Conservation (phyloP, 495 filamentous ascomycete genomes). For the Pyrenopolyporus hunteri region DNA sequence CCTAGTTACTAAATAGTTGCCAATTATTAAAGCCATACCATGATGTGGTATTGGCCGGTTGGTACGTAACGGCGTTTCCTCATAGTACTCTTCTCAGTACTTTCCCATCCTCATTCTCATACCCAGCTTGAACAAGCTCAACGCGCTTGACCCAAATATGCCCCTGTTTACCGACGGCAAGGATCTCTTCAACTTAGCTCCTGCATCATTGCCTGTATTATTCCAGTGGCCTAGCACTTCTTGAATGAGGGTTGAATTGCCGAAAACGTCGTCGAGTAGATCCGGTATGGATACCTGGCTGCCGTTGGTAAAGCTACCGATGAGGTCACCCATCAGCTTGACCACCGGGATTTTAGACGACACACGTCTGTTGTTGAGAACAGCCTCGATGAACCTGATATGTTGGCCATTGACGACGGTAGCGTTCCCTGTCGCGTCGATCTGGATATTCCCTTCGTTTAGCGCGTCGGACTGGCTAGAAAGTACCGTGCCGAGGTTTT, state of each 20-base stretch:
- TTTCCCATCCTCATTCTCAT: constrained; percentile 38
- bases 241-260: constrained; percentile 41
- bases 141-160: constrained; percentile 29
- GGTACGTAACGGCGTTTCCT: no score
- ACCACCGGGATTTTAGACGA: constrained; percentile 46
- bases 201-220: constrained; percentile 2
- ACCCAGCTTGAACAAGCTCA: constrained; percentile 38
- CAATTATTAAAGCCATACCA: no score
- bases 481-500: constrained; percentile 49
- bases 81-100: constrained; percentile 8
- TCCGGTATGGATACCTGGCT: constrained; percentile 24
- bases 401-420: constrained; percentile 51
- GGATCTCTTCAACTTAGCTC: constrained; percentile 12
- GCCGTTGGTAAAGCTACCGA: constrained; percentile 39
- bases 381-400: constrained; percentile 51
- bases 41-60: no score
- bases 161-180: constrained; percentile 12
- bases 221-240: constrained; percentile 38
- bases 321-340: constrained; percentile 45
- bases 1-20: no score
- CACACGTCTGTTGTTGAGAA: constrained; percentile 53
- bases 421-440: constrained; percentile 50
- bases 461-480: constrained; percentile 43
- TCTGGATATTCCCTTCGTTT: constrained; percentile 45
- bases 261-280: constrained; percentile 38